Conservation (phyloP, 768 basidiomycete genomes). For the Daedaleopsis sinensis region DNA sequence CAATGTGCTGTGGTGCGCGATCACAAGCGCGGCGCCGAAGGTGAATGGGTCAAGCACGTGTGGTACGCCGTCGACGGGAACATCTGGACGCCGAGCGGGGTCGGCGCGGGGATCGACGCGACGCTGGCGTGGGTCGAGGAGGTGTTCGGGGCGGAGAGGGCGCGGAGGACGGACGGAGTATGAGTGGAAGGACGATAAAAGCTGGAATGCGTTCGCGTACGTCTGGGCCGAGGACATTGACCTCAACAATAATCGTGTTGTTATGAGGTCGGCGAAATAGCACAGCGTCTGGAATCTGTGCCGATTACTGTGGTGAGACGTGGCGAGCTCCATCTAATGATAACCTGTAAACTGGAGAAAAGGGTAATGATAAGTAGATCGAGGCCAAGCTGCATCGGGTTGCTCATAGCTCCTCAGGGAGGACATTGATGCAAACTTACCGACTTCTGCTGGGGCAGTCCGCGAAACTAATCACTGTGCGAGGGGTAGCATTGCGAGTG, state of each 20-base stretch:
- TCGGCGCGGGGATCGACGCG: constrained; percentile 33
- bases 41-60: constrained; percentile 39
- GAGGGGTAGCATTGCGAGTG: too few relatives aligned
- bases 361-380: too few relatives aligned
- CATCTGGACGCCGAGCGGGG: constrained; percentile 42
- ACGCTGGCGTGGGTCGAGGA: neutral
- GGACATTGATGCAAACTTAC: too few relatives aligned
- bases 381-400: too few relatives aligned
- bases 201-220: neutral
- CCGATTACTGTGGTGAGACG: too few relatives aligned
- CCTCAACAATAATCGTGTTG: constrained; percentile 49
- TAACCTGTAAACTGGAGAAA: too few relatives aligned
- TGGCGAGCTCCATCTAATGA: too few relatives aligned
- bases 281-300: constrained; percentile 85
- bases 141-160: neutral
- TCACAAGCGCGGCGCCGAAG: neutral
- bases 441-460: too few relatives aligned
- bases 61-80: constrained; percentile 44
- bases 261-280: constrained; percentile 82
- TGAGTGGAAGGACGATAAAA: neutral
- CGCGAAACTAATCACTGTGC: too few relatives aligned
- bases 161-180: neutral
- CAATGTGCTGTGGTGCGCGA: constrained; percentile 32
- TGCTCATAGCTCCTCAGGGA: too few relatives aligned
- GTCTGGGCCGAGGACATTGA: neutral